These are phyloP conservation scores for Nicotiana noctiflora DNA, from an alignment of 257 asterid genomes.

Conservation along the genomic window DNA sequence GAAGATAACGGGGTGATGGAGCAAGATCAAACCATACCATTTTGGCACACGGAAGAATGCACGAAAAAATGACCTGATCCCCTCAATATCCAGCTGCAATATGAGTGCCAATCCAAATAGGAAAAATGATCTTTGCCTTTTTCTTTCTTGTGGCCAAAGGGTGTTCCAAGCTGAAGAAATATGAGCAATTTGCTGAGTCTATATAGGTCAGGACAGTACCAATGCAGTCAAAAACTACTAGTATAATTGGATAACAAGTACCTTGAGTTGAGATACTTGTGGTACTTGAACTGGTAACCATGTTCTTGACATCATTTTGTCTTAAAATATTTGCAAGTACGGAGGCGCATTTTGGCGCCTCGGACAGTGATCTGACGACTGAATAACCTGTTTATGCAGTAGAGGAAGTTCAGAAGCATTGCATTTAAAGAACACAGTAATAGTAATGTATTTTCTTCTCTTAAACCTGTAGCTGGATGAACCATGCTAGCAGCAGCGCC, in stretches of 20 bases:
- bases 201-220: neutral
- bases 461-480: conserved; percentile 94
- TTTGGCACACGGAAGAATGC: conserved; percentile 82
- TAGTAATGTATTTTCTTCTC: neutral
- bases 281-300: conserved; percentile 33
- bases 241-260: conserved; percentile 14
- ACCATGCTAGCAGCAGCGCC: conserved; percentile 99
- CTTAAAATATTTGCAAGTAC: conserved; percentile 67
- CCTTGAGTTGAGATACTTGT: conserved; percentile 77
- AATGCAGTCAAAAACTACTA: neutral
- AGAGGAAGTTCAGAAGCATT: neutral
- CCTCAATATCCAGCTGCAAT: conserved; percentile 76
- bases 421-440: conserved; percentile 1
- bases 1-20: neutral
- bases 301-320: conserved; percentile 34
- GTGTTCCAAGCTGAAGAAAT: conserved; percentile 78
- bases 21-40: conserved; percentile 44
- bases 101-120: conserved; percentile 96
- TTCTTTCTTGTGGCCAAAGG: conserved; percentile 95
- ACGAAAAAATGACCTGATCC: conserved; percentile 77
- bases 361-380: conserved; percentile 91
- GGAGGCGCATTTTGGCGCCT: conserved; percentile 93
- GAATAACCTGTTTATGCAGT: conserved; percentile 62
- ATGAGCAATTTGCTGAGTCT: neutral
- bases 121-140: conserved; percentile 90